Conservation (phyloP, 208 protist genomes). For the Trypanosoma mega region DNA sequence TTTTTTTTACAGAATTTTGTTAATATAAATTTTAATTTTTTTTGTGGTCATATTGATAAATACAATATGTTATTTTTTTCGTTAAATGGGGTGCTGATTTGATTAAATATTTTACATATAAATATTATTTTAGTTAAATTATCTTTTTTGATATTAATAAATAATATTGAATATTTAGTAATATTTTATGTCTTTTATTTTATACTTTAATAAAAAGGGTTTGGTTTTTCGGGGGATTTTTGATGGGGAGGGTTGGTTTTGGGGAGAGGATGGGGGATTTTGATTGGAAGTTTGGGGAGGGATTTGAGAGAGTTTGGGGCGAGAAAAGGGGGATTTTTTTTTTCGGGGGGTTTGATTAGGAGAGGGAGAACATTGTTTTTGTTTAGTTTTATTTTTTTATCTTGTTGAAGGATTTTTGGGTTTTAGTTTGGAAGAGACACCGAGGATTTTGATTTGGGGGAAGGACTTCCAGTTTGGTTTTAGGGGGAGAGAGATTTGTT, state of each 20-base stretch:
- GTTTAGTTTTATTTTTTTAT: slow-evolving; percentile 10
- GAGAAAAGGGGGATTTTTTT: slow-evolving; percentile 1
- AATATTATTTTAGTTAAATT: slow-evolving; percentile 44
- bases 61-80: slow-evolving; percentile 37
- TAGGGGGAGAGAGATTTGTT: slow-evolving; percentile 8
- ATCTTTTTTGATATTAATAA: slow-evolving; percentile 47
- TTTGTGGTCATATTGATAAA: slow-evolving; percentile 31
- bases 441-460: slow-evolving; percentile 10
- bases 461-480: slow-evolving; percentile 14
- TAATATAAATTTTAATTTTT: slow-evolving; percentile 9
- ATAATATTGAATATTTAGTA: slow-evolving; percentile 47
- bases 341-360: slow-evolving; percentile 13
- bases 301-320: not conserved
- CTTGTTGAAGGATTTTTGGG: slow-evolving; percentile 13
- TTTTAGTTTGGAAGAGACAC: slow-evolving; percentile 21
- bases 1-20: slow-evolving; percentile 9
- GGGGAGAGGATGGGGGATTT: slow-evolving; percentile 11
- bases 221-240: slow-evolving; percentile 8
- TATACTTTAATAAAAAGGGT: slow-evolving; percentile 4
- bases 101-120: slow-evolving; percentile 40
- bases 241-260: slow-evolving; percentile 12
- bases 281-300: not conserved
- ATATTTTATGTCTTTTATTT: slow-evolving; percentile 25
- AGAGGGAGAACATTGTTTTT: slow-evolving; percentile 4
- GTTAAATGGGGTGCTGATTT: slow-evolving; percentile 37